These are phyloP conservation scores for Fusarium subglutinans DNA, from an alignment of 2,329 filamentous ascomycete genomes.

Conservation along the genomic window DNA sequence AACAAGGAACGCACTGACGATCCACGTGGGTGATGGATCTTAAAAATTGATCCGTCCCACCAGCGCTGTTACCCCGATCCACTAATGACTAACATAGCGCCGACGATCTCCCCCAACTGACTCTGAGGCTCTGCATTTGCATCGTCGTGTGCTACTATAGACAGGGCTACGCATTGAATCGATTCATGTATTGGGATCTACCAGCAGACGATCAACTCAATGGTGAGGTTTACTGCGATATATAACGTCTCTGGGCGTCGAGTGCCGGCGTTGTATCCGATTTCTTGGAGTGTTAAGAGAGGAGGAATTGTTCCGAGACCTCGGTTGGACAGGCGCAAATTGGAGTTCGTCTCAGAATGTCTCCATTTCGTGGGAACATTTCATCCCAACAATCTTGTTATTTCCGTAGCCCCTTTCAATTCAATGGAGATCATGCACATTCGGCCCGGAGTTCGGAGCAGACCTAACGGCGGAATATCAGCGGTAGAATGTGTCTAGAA, in stretches of 20 bases:
- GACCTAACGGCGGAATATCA: not conserved
- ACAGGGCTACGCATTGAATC: not conserved
- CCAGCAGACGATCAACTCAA: no score
- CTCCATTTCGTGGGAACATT: not conserved
- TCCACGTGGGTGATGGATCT: not conserved
- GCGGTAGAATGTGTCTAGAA: not conserved
- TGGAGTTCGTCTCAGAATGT: not conserved
- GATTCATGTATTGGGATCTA: not conserved
- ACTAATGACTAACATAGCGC: not conserved
- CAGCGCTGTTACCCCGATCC: not conserved
- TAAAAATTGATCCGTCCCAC: not conserved
- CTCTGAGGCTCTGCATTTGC: not conserved
- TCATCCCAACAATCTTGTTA: not conserved
- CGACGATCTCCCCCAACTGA: not conserved
- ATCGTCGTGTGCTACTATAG: not conserved
- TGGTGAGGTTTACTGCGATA: accelerated
- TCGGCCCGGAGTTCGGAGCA: not conserved
- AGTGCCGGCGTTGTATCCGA: not conserved
- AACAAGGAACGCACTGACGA: not conserved
- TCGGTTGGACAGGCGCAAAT: not conserved
- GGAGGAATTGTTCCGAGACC: not conserved
- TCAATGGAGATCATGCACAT: not conserved
- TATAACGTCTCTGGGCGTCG: accelerated
- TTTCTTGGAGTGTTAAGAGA: not conserved
- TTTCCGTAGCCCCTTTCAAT: not conserved